Evolutionary conservation across 192 early-diverging fungal genomes (phyloP), one percentile per base, ranked within the genome.

Genomic region (Podila epicladia): DNA sequence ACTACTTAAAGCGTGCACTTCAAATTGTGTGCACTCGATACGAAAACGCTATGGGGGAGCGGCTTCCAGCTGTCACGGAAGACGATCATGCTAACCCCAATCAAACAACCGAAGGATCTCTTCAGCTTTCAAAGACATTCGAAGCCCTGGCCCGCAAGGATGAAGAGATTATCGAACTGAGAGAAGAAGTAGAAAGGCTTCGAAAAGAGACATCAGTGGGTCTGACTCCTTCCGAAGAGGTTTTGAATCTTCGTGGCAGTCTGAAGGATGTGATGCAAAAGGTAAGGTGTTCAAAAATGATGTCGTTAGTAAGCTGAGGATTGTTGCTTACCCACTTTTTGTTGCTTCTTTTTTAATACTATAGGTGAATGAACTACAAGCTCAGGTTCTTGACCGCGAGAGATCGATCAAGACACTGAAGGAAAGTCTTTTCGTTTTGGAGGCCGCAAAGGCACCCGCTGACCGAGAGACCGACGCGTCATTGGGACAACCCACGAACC

Each of bases 101-200:
- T 38, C 71, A 80, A 17, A 72, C 53, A 55, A 19, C 71, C 5
- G 77, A 80, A 38, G 71, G 71, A 12, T 72, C 77, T 19, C 35
- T 80, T 15, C 77, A 80, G 26, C 58, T 80, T 2, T 73, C 77
- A 13, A 80, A 80, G 58, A 80, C 77, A 2, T 80, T 80, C 35
- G 77, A 80, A n/a, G 77, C 77, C 15, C 60, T 80, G 20, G 77
- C 77, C n/a, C 64, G 71, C 9, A 80, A 80, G 67, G 77, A 80
- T 45, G 77, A 80, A 48, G 77, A 80, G 51, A 64, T 80, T 8
- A 69, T 72, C 26, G 77, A 80, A 19, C 77, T 80, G 51, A 73
- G 50, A 57, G 66, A 72, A 4, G 70, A 80, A 17, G 61, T 73
- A 0, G 77, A 80, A 4, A 63, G 20, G 19, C 31, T 80, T 17